A percentile compares a stretch with the other conserved stretches of the same genome.
Conservation (phyloP, 2,329 filamentous ascomycete species). For the Diaporthe caulivora region DNA sequence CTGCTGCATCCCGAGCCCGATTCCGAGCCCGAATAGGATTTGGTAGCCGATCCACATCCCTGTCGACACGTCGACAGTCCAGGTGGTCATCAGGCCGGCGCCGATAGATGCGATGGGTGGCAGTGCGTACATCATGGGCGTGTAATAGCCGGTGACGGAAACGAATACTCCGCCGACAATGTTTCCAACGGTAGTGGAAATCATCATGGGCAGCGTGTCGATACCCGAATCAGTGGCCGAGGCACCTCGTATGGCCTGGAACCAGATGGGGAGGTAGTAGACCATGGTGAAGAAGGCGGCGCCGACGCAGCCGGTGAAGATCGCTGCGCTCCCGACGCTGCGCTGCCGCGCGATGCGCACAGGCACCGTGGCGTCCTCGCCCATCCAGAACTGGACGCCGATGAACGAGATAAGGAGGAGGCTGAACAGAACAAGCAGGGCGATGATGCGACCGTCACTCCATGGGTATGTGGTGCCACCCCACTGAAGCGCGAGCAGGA, state of each 20-base stretch:
- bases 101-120: constrained; percentile 46
- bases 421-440: constrained; percentile 51
- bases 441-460: constrained; percentile 49
- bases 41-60: constrained; percentile 43
- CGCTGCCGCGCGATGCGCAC: constrained; percentile 55
- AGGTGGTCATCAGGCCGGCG: constrained; percentile 49
- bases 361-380: constrained; percentile 50
- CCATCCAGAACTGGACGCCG: background rate
- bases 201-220: constrained; percentile 44
- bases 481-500: constrained; percentile 60
- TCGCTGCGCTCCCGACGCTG: constrained; percentile 49
- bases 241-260: constrained; percentile 49
- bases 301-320: constrained; percentile 51
- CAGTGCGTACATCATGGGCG: constrained; percentile 49
- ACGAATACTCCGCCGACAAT: constrained; percentile 44
- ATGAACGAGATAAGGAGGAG: constrained; percentile 45
- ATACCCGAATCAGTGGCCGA: constrained; percentile 42
- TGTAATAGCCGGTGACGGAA: constrained; percentile 49
- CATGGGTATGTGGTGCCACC: constrained; percentile 48
- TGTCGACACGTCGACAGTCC: constrained; percentile 43
- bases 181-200: constrained; percentile 41
- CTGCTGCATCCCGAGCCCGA: constrained; percentile 41
- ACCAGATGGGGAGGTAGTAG: constrained; percentile 50
- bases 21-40: constrained; percentile 43
- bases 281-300: constrained; percentile 47